Evolutionary conservation across 2,329 filamentous ascomycete species (phyloP), one percentile per base, ranked within the genome.

Genomic region (Colletotrichum truncatum): DNA sequence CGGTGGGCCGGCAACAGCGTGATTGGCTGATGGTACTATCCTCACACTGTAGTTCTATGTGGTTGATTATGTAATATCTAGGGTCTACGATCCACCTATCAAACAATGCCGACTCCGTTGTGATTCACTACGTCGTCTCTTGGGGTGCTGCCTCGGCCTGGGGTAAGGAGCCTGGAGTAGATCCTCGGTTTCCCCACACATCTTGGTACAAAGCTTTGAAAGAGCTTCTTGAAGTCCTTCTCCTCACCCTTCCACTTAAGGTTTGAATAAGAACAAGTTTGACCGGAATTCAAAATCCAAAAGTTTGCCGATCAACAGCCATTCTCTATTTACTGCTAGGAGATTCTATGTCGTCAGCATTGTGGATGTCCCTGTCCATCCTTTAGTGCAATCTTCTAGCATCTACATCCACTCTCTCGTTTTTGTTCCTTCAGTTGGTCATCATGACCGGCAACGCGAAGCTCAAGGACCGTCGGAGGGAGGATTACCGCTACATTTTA

Each of bases 401-500:
- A 39, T 25, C 39, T n/a, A 25, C 26, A 28, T 26, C 8, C 21
- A 36, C 45, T 26, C 34, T 16, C 30, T 59, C 16, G n/a, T 28
- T 67, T 6, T 30, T 63, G 45, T 70, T 61, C 68, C 73, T 5
- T 61, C 70, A 7, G 63, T n/a, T 23, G 68, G 43, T 67, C 21
- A 16, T 25, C 45, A 66, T 66, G 64, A 38, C 64, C 11, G 34
- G 23, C 30, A 57, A 46, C 18, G 45, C 41, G 12, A 43, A 73
- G 26, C 80, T 89, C 51, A 94, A 92, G 78, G 80, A 80, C 67
- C 87, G 91, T 49, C 85, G 80, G 48, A 86, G 93, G 67, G 80
- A 81, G 38, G 93, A 97, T 78, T 98, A 97, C 78, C 84, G 84
- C 49, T 97, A 90, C 76, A 82, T 89, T 41, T 85, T 95, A 26